A percentile compares a stretch with the other conserved stretches of the same genome.
Conservation (phyloP, 805 yeast genomes). For the Debaryomyces maramus region DNA sequence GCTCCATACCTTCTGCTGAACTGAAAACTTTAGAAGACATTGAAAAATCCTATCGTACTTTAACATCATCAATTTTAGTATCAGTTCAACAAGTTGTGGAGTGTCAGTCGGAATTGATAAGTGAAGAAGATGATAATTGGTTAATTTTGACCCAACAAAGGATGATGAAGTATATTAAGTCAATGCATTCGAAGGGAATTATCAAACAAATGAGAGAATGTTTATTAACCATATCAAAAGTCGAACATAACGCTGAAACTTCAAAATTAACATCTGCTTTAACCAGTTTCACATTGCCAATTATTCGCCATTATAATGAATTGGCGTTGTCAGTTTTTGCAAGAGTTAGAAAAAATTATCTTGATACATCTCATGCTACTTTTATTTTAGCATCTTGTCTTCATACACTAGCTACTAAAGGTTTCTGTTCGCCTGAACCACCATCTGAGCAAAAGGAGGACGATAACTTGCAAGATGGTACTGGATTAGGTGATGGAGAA, state of each 20-base stretch:
- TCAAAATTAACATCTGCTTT: slow-evolving; percentile 48
- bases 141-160: slow-evolving; percentile 49
- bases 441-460: slow-evolving; percentile 62
- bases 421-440: slow-evolving; percentile 91
- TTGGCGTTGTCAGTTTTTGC: slow-evolving; percentile 46
- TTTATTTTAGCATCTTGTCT: slow-evolving; percentile 58
- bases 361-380: slow-evolving; percentile 58
- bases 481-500: slow-evolving; percentile 89
- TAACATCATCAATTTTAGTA: slow-evolving; percentile 61
- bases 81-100: slow-evolving; percentile 62
- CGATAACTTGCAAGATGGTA: slow-evolving; percentile 74
- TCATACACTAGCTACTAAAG: slow-evolving; percentile 65
- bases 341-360: slow-evolving; percentile 50
- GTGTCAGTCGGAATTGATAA: slow-evolving; percentile 28
- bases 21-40: slow-evolving; percentile 30
- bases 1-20: slow-evolving; percentile 23
- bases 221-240: slow-evolving; percentile 29
- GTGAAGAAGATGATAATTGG: slow-evolving; percentile 66
- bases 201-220: slow-evolving; percentile 33
- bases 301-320: slow-evolving; percentile 57
- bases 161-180: slow-evolving; percentile 40
- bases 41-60: slow-evolving; percentile 49
- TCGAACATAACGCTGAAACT: slow-evolving; percentile 38
- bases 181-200: slow-evolving; percentile 42
- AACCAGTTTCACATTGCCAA: slow-evolving; percentile 58